A percentile compares a stretch with the other conserved stretches of the same genome.
Conservation (phyloP, 164 flowering plant genomes). For the Piper longum region DNA sequence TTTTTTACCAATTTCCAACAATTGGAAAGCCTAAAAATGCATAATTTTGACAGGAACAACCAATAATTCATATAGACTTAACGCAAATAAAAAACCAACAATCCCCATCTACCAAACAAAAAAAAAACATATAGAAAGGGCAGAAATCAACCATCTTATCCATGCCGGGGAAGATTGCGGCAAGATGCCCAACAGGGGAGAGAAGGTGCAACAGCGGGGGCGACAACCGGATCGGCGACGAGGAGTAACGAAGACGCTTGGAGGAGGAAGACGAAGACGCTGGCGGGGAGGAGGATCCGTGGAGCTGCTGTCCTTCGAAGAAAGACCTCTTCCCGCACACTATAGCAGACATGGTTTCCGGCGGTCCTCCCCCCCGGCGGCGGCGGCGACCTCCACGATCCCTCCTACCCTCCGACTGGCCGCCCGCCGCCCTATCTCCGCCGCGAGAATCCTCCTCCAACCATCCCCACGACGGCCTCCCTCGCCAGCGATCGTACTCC, state of each 20-base stretch:
- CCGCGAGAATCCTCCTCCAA: not conserved
- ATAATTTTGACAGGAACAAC: too few relatives aligned
- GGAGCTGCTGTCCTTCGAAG: slow-evolving; percentile 22
- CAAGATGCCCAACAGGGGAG: slow-evolving; percentile 7
- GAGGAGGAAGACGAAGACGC: slow-evolving; percentile 13
- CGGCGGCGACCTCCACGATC: slow-evolving; percentile 1
- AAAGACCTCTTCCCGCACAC: slow-evolving; percentile 46
- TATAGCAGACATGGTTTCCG: slow-evolving; percentile 40
- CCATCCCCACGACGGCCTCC: not conserved
- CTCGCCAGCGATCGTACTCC: not conserved
- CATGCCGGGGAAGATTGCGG: slow-evolving; percentile 13
- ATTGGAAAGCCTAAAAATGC: too few relatives aligned
- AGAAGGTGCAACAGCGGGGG: slow-evolving; percentile 6
- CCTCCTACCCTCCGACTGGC: not conserved
- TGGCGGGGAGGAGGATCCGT: slow-evolving; percentile 18
- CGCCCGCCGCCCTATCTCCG: not conserved
- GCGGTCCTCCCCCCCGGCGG: slow-evolving; percentile 1
- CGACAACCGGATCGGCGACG: slow-evolving; percentile 23
- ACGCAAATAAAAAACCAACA: too few relatives aligned
- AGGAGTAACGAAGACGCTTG: slow-evolving; percentile 31
- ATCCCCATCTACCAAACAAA: not conserved
- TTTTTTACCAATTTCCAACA: too few relatives aligned
- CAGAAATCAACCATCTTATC: slow-evolving; percentile 11
- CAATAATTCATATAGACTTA: too few relatives aligned
- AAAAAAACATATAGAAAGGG: not conserved